phyloP scores from a whole-genome alignment of 495 filamentous ascomycete species.

The Penicillium nucicola region DNA sequence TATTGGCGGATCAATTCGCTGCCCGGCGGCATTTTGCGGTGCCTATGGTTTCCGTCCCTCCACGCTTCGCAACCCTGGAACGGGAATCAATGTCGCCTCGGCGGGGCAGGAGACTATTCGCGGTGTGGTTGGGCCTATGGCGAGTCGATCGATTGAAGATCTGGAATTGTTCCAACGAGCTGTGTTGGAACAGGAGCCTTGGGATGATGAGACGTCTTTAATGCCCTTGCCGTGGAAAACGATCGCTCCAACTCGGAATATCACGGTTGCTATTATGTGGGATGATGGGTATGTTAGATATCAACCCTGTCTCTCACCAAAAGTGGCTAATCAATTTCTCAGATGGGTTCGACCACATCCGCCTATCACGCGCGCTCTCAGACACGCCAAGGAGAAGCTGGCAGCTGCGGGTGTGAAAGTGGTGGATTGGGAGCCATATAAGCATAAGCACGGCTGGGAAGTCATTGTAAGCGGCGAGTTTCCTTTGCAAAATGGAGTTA shows the following conservation, averaged over 20 bases:
- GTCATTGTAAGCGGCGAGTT: constrained; percentile 42
- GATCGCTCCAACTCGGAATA: constrained; percentile 34
- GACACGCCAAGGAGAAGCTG: constrained; percentile 53
- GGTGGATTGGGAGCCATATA: constrained; percentile 64
- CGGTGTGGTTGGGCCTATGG: constrained; percentile 59
- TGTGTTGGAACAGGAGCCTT: constrained; percentile 57
- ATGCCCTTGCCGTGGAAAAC: constrained; percentile 58
- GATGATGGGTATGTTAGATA: constrained; percentile 50
- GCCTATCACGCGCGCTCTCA: constrained; percentile 59
- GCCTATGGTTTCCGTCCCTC: constrained; percentile 58
- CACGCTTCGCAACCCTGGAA: constrained; percentile 48
- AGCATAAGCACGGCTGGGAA: constrained; percentile 57
- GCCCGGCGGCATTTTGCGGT: constrained; percentile 58
- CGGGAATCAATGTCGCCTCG: constrained; percentile 43
- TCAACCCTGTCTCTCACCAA: background rate
- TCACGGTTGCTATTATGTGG: constrained; percentile 68
- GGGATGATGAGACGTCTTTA: constrained; percentile 57
- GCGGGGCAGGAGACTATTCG: constrained; percentile 58
- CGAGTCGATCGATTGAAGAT: constrained; percentile 56
- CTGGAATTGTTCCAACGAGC: constrained; percentile 62
- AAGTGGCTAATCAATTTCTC: background rate
- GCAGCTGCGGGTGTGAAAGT: constrained; percentile 50
- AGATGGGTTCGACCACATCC: constrained; percentile 60
- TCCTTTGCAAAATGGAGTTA: background rate
- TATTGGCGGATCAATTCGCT: constrained; percentile 61